Evolutionary conservation across 345 rosid genomes (phyloP).

Genomic region (Excoecaria agallocha): DNA sequence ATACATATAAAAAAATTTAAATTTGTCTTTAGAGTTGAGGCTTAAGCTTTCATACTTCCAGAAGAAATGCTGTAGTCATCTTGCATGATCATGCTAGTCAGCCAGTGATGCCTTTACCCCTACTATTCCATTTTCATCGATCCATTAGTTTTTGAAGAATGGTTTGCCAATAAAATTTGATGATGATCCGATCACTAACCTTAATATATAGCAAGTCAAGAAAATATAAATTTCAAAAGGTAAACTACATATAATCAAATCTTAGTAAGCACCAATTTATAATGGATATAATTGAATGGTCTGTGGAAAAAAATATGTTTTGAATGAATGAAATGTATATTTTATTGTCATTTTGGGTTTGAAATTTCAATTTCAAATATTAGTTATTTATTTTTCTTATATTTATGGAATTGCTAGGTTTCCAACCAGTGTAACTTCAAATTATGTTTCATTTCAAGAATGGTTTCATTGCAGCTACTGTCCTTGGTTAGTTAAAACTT

Average conservation of each 20-base stretch:
- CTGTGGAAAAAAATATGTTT: neutral
- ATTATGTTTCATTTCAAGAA: no score
- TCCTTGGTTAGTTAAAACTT: no score
- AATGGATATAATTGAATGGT: no score
- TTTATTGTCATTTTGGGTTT: no score
- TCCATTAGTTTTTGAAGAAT: slow-evolving; percentile 31
- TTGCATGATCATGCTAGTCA: neutral
- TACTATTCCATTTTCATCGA: no score
- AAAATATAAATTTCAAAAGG: neutral
- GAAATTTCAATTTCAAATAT: no score
- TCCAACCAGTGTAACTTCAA: no score
- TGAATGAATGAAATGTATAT: no score
- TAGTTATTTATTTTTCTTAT: no score
- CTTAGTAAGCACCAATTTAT: neutral
- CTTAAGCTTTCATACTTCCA: neutral
- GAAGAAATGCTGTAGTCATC: neutral
- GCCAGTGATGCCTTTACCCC: neutral
- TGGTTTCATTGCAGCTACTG: no score
- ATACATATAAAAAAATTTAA: neutral
- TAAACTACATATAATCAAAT: neutral
- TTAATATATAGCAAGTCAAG: neutral
- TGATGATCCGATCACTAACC: neutral
- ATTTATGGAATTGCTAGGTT: no score
- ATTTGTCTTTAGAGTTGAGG: neutral
- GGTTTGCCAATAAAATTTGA: slow-evolving; percentile 20